phyloP scores from a whole-genome alignment of 345 rosid genomes.

The Eutrema japonicum region DNA sequence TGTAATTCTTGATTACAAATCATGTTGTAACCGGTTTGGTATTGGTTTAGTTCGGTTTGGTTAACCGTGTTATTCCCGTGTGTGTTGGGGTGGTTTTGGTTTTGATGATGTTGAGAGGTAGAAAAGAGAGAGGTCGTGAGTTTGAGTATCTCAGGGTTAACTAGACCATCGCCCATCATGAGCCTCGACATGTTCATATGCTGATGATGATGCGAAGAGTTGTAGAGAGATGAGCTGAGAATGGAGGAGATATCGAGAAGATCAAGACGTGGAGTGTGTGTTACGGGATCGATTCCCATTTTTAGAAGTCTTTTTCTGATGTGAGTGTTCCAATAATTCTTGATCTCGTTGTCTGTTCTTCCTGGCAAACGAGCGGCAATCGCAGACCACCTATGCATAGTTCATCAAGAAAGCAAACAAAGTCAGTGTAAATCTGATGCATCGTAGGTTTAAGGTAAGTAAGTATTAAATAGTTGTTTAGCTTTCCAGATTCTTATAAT shows the following conservation, averaged over 20 bases:
- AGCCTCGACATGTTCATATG: conserved; percentile 42
- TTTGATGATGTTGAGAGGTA: neutral
- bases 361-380: conserved; percentile 86
- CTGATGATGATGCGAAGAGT: conserved; percentile 43
- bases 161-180: conserved; percentile 38
- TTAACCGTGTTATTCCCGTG: conserved; percentile 20
- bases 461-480: too few species aligned
- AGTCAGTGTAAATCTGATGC: neutral
- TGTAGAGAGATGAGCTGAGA: conserved; percentile 47
- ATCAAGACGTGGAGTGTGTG: conserved; percentile 77
- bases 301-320: conserved; percentile 68
- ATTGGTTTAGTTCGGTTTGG: conserved; percentile 40
- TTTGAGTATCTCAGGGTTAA: conserved; percentile 45
- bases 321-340: conserved; percentile 91
- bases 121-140: conserved; percentile 40
- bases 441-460: too few species aligned
- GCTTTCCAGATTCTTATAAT: too few species aligned
- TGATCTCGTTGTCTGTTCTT: conserved; percentile 89
- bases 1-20: conserved; percentile 47
- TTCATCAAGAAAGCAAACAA: conserved; percentile 1
- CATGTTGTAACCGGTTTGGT: conserved; percentile 44
- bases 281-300: conserved; percentile 89
- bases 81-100: conserved; percentile 32
- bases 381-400: conserved; percentile 76
- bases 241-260: conserved; percentile 56